Base-by-base conservation (phyloP, 192 early-diverging fungal genomes). In the Coemansia sp. region DNA sequence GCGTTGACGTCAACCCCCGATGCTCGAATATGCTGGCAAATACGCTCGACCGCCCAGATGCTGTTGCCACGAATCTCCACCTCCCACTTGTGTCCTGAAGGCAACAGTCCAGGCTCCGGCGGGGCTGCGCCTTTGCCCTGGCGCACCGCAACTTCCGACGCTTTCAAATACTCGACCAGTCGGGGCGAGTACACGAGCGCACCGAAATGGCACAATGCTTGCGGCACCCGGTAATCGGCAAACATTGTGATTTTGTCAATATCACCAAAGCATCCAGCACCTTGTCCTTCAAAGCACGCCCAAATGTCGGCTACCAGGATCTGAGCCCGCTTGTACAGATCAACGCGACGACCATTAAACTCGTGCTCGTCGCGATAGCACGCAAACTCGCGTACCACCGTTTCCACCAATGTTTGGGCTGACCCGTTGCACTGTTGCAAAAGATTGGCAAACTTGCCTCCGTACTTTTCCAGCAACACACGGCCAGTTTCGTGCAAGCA, bases 171-270 rank as follows among this genome's bases (percentile, higher is more conserved):
- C 4, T 67, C 54, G 0, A 71, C 43, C 52, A 94, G 74, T 22
- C 76, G 68, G 12, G 77, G 67, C 19, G 88, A 91, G 80, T 93
- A 94, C 54, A 75, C 57, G 10, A 94, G 74, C 2, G 83, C 80
- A 21, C 86, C 87, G 39, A 93, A 83, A 58, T 91, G 85, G 61
- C 87, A 85, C 29, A 90, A 63, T 7, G 88, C 88, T 79, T 94
- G 85, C 4, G 86, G 86, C 19, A 91, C 86, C n/a, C 92, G 79
- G 69, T 93, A 94, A 68, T 94, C 93, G 4, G 93, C 93, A 89
- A 94, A 94, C 90, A 94, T 94, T 11, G 93, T 94, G 29, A 94
- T 84, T 11, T 75, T 47, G 62, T 91, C 87, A 74, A 94, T 92
- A 62, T 92, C 90, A 23, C 79, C 49, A 66, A 94, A 93, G 6